These are phyloP conservation scores for Neurospora sp. DNA, from an alignment of 495 filamentous ascomycete genomes.

Conservation along the genomic window DNA sequence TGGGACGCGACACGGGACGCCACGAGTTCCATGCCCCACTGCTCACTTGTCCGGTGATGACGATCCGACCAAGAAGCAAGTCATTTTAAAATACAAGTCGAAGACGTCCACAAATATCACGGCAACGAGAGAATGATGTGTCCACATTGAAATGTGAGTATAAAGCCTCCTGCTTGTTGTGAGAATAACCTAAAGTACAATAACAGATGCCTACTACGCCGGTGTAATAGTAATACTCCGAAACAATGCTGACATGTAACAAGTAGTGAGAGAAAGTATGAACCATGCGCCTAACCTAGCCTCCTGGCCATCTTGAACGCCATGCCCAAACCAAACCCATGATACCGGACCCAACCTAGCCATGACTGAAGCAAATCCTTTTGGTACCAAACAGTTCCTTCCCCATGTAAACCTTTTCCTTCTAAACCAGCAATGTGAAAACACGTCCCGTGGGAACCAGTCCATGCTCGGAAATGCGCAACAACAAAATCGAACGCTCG, in stretches of 20 bases:
- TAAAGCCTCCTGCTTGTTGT: not conserved
- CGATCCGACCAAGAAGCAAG: not conserved
- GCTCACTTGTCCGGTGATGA: not conserved
- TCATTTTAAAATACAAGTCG: too few species aligned
- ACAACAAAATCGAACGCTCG: not conserved
- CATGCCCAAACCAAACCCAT: not conserved
- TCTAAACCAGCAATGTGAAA: not conserved
- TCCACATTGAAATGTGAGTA: not conserved
- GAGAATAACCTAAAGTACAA: not conserved
- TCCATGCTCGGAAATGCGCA: not conserved
- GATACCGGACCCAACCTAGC: not conserved
- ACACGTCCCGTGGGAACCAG: not conserved
- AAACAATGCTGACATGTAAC: not conserved
- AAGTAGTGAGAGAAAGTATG: not conserved
- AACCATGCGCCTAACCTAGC: not conserved
- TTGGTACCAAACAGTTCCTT: not conserved
- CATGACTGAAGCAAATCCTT: not conserved
- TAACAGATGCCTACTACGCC: not conserved
- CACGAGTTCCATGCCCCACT: not conserved
- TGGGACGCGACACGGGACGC: not conserved
- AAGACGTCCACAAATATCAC: not conserved
- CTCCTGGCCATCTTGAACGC: not conserved
- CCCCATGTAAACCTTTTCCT: not conserved
- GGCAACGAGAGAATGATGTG: not conserved
- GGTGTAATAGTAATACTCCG: not conserved